Base-by-base conservation (phyloP, 495 filamentous ascomycete species). In the Immersiella caudata region DNA sequence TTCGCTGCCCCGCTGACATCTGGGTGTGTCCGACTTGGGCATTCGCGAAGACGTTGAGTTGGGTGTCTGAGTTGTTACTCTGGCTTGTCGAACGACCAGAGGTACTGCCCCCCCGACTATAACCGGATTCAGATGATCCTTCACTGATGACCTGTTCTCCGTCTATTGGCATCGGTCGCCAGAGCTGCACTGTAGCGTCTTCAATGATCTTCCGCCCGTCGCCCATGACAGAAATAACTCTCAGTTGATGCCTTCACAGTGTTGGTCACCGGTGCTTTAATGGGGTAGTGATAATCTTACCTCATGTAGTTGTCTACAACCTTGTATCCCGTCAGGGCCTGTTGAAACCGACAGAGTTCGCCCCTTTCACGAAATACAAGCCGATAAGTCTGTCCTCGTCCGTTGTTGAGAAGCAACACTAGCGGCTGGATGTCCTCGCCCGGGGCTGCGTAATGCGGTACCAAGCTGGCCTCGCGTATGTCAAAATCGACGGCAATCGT, bases 311-410 rank as follows among this genome's bases (percentile, higher is more conserved):
- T 16, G 26, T 67, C 65, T 0, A 67, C 58, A 8, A 67, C 57
- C 20, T 56, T 56, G 24, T 62, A 67, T 11, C 65, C 65, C 0
- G 58, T 67, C 46, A 67, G 27, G 49, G 65, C 65, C 29, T 62
- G 57, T 20, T 67, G 65, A 55, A 67, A 67, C 26, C 11, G 25
- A 29, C 35, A 62, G 26, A 67, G 20, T 18, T 62, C 65, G 16
- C 25, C 16, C 8, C 18, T 20, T 0, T 20, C 33, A 20, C 12
- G 16, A 26, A 67, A 67, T 1, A 55, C 49, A 3, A 67, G 49
- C 1, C 16, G n/a, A 26, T 61, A 27, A 40, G 60, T 61, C 20
- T 62, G 20, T 2, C 20, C 65, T 9, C 26, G 40, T 4, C 58
- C 25, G 6, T 22, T 25, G 40, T 54, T 55, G 18, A 67, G 65